Conservation (phyloP, 805 yeast species). For the Torulaspora indica region DNA sequence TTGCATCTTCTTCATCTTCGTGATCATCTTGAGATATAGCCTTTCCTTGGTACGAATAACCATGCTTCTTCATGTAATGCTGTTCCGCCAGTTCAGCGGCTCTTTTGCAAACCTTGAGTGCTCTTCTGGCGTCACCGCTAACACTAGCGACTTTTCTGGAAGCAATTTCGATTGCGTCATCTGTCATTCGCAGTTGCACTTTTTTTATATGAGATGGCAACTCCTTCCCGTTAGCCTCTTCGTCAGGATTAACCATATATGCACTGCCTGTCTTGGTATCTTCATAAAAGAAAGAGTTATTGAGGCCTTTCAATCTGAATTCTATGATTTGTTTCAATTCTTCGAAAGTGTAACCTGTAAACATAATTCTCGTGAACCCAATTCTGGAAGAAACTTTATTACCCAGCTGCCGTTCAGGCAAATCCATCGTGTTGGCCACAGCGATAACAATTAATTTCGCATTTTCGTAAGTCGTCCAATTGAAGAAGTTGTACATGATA, state of each 20-base stretch:
- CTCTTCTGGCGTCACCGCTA: conserved; percentile 95
- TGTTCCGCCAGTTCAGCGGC: conserved; percentile 84
- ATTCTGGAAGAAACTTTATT: conserved; percentile 88
- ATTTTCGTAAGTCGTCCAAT: conserved; percentile 86
- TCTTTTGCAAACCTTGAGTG: conserved; percentile 77
- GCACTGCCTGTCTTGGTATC: conserved; percentile 39
- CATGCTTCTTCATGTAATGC: conserved; percentile 44
- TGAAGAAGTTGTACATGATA: conserved; percentile 91
- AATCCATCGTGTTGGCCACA: conserved; percentile 95
- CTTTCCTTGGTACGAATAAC: conserved; percentile 30
- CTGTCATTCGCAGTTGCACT: conserved; percentile 39
- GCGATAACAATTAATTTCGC: conserved; percentile 86
- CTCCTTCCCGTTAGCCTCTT: conserved; percentile 3
- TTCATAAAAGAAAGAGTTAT: conserved; percentile 35
- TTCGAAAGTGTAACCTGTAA: conserved; percentile 79
- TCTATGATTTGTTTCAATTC: conserved; percentile 73
- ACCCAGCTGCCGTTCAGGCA: conserved; percentile 82
- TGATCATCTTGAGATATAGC: conserved; percentile 9
- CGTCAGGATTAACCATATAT: conserved; percentile 27
- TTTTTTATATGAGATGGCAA: conserved; percentile 25
- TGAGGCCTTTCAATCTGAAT: conserved; percentile 56
- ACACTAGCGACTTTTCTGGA: conserved; percentile 93
- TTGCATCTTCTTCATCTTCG: conserved; percentile 19
- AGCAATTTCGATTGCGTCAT: conserved; percentile 86
- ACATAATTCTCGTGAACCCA: conserved; percentile 81